Base-by-base conservation (phyloP, 192 early-diverging fungal species). In the Dissophora ornata region DNA sequence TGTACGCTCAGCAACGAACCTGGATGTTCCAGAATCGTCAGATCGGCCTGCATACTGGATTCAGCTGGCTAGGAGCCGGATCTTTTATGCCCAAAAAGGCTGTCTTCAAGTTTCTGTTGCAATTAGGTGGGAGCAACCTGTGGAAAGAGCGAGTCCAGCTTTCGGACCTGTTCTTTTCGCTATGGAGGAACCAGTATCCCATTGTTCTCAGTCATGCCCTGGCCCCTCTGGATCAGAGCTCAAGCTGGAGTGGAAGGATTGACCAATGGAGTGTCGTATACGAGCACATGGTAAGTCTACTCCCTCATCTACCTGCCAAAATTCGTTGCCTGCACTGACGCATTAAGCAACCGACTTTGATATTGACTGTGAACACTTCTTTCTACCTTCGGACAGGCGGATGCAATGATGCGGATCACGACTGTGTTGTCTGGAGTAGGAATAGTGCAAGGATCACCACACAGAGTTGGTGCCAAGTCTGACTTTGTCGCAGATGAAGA, bases 131-230 rank as follows among this genome's bases (percentile, higher is more conserved):
- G 48, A 74, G 73, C 18, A 82, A 83, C 15, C 45, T 86, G 18
- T 78, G 79, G 40, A 86, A 84, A 62, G 81, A 81, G 24, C 69
- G 71, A 9, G 66, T 86, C 18, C 75, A 69, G n/a, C 51, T 81
- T 28, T 81, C 82, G 36, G 85, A 86, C 32, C 40, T 73, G 28
- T 86, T 82, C 52, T 86, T 86, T 46, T 71, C 82, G 1, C 61
- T 84, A 8, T 86, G 85, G 85, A 70, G 71, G n/a, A 86, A 86
- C 42, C 82, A 86, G 47, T 86, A 84, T 41, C 73, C 73, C 4
- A 52, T 57, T 24, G 73, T 77, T 10, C 59, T 77, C 38, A 67
- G 63, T 29, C 73, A 77, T 34, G 55, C 73, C n/a, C 33, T 77
- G 29, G 73, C 73, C 16, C 73, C 73, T 2, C 30, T 77, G 28